Percentiles rank a stretch among this genome's conserved stretches.
These are phyloP conservation scores for Syzygium aqueum DNA, from an alignment of 345 rosid species.

Conservation along the genomic window DNA sequence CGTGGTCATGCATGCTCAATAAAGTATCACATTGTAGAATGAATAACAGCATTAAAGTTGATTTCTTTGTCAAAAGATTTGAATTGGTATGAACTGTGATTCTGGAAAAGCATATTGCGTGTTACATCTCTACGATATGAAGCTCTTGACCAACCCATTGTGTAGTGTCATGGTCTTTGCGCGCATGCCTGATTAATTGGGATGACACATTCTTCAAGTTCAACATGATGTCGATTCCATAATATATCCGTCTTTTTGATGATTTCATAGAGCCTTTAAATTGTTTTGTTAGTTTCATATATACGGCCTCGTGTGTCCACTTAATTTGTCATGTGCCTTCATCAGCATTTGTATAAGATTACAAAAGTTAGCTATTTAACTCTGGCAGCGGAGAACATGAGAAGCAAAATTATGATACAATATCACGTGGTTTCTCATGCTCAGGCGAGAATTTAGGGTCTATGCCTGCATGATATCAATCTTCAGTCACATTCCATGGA, in stretches of 20 bases:
- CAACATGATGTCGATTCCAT: neutral
- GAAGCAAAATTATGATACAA: neutral
- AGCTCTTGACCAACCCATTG: neutral
- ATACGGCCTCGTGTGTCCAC: neutral
- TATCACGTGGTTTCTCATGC: neutral
- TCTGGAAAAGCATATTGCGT: neutral
- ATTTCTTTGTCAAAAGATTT: neutral
- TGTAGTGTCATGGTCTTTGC: neutral
- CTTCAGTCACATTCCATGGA: neutral
- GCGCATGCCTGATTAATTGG: neutral
- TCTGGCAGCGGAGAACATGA: neutral
- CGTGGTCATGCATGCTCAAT: neutral
- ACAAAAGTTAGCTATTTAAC: neutral
- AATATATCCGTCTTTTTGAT: neutral
- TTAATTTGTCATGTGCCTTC: neutral
- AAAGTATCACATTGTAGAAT: neutral
- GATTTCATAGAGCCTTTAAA: neutral
- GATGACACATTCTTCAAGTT: neutral
- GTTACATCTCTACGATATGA: neutral
- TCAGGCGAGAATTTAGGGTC: neutral
- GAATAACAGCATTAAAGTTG: neutral
- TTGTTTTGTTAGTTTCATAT: neutral
- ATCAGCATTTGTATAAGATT: neutral
- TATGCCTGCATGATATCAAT: neutral
- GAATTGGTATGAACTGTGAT: neutral